Conservation (phyloP, 257 asterid genomes). For the Lithospermum erythrorhizon region DNA sequence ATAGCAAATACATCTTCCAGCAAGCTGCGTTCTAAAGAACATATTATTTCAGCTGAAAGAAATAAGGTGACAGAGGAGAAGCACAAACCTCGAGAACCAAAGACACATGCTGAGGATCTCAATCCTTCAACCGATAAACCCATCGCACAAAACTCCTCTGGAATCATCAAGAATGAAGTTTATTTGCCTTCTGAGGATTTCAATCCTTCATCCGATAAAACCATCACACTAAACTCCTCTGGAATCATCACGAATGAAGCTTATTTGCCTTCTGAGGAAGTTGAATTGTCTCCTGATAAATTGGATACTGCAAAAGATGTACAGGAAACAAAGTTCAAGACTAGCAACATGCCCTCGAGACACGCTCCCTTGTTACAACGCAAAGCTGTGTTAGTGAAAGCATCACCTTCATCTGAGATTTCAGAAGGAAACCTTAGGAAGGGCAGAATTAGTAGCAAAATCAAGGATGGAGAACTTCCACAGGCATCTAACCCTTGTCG, state of each 20-base stretch:
- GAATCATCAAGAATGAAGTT: not conserved
- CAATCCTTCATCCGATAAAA: too few species aligned
- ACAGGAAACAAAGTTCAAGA: not conserved
- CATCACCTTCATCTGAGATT: slow-evolving; percentile 13
- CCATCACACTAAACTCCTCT: too few species aligned
- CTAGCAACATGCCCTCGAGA: not conserved
- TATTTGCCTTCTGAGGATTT: not conserved
- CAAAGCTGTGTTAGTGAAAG: not conserved
- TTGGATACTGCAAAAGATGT: not conserved
- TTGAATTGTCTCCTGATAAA: not conserved
- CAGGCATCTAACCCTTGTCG: slow-evolving; percentile 4
- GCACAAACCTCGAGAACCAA: not conserved
- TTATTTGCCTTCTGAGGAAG: not conserved
- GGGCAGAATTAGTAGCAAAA: slow-evolving; percentile 8
- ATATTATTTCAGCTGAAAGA: slow-evolving; percentile 21
- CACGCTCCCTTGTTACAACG: not conserved
- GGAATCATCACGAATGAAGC: too few species aligned
- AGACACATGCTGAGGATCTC: not conserved
- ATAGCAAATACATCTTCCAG: slow-evolving; percentile 15
- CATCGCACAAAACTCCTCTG: not conserved
- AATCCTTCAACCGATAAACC: not conserved
- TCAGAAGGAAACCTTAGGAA: slow-evolving; percentile 10
- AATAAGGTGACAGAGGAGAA: slow-evolving; percentile 17
- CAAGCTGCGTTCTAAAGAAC: slow-evolving; percentile 22
- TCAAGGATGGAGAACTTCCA: slow-evolving; percentile 8